Evolutionary conservation across 148 eudicot species (phyloP).

Genomic region (Cornus suecica): DNA sequence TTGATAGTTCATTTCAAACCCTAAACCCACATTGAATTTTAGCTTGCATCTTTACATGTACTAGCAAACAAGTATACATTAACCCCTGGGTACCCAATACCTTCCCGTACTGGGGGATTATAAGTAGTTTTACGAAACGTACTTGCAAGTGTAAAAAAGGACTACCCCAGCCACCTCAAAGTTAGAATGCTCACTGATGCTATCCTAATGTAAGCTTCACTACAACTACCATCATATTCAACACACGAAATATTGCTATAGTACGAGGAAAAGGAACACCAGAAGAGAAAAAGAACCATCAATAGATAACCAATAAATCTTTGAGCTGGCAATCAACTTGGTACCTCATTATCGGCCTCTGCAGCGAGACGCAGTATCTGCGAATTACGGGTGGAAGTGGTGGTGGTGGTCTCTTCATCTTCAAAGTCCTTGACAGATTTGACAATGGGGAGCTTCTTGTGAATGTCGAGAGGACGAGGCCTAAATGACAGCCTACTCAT

Average conservation of each 20-base stretch:
- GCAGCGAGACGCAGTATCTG: conserved; percentile 69
- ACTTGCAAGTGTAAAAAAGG: background rate
- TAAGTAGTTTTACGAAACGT: background rate
- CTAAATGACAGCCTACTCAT: conserved; percentile 90
- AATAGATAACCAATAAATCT: background rate
- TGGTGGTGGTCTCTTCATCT: conserved; percentile 82
- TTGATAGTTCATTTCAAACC: too few relatives aligned
- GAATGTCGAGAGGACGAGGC: conserved; percentile 95
- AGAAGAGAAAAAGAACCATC: background rate
- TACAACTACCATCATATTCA: background rate
- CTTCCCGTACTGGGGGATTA: background rate
- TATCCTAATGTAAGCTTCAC: background rate
- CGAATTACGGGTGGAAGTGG: conserved; percentile 68
- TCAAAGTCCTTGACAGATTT: conserved; percentile 90
- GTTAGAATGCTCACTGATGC: background rate
- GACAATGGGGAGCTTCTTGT: conserved; percentile 91
- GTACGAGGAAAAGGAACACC: background rate
- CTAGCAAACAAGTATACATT: too few relatives aligned
- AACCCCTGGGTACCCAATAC: too few relatives aligned
- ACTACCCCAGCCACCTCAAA: background rate
- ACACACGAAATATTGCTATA: background rate
- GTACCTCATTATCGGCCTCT: conserved; percentile 83
- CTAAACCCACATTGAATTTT: too few relatives aligned
- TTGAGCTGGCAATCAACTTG: conserved; percentile 5
- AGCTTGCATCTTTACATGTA: background rate